Conservation (phyloP, 1,139 yeast species). For the Yamadazyma taylorii region DNA sequence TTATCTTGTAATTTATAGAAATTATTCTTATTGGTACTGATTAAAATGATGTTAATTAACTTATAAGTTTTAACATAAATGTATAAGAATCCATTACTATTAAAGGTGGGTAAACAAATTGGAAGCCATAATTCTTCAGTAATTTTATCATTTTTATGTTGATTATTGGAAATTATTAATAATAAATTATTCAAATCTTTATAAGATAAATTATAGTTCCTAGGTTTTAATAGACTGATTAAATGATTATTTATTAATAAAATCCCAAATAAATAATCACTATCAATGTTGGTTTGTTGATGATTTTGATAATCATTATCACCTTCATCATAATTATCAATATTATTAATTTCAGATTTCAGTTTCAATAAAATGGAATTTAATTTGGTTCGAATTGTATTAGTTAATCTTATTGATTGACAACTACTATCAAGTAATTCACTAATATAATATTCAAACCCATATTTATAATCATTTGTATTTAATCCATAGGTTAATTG, state of each 20-base stretch:
- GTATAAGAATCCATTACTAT: conserved; percentile 82
- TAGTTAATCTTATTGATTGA: conserved; percentile 33
- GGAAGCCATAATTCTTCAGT: conserved; percentile 90
- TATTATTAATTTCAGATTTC: conserved; percentile 1
- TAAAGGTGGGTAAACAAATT: conserved; percentile 86
- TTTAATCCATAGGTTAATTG: conserved; percentile 45
- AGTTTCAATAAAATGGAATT: conserved; percentile 23
- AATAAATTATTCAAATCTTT: conserved; percentile 34
- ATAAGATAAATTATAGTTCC: conserved; percentile 31
- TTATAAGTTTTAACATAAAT: conserved; percentile 68
- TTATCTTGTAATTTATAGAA: conserved; percentile 72
- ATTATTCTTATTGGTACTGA: conserved; percentile 81
- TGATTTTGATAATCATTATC: conserved; percentile 3
- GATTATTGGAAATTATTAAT: conserved; percentile 26
- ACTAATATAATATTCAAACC: conserved; percentile 30
- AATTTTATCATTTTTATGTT: conserved; percentile 14
- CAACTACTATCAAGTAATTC: conserved; percentile 27
- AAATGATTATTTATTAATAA: conserved; percentile 24
- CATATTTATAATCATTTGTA: conserved; percentile 3
- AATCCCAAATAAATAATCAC: conserved; percentile 36
- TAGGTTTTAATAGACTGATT: conserved; percentile 35
- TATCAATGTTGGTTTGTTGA: not conserved
- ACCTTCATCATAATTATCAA: conserved; percentile 4
- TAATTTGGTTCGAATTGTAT: conserved; percentile 34
- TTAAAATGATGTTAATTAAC: conserved; percentile 60